These are phyloP conservation scores for Podospora appendiculata DNA, from an alignment of 495 filamentous ascomycete species.

Conservation along the genomic window DNA sequence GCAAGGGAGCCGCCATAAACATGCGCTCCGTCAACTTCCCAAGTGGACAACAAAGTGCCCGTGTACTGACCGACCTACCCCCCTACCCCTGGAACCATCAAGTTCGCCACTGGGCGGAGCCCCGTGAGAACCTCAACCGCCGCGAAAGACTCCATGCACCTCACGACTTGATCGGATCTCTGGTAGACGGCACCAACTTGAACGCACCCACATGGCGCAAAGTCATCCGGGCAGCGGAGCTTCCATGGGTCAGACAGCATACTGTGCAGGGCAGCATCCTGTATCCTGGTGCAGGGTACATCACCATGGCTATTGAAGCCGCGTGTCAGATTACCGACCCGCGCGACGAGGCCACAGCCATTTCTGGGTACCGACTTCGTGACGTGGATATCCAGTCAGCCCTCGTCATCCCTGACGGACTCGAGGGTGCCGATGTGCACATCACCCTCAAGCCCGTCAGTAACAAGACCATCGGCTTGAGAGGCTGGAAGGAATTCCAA, in stretches of 20 bases:
- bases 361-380: neutral
- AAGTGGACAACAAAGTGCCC: neutral
- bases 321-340: slow-evolving; percentile 23
- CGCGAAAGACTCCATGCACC: neutral
- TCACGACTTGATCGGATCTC: neutral
- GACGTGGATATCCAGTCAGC: slow-evolving; percentile 23
- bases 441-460: neutral
- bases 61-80: neutral
- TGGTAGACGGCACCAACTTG: slow-evolving; percentile 4
- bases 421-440: slow-evolving; percentile 2
- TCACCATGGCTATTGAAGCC: slow-evolving; percentile 43
- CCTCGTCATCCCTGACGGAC: slow-evolving; percentile 23
- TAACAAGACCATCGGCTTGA: neutral
- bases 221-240: slow-evolving; percentile 28
- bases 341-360: neutral
- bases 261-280: slow-evolving; percentile 27
- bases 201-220: slow-evolving; percentile 38
- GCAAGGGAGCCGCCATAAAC: neutral
- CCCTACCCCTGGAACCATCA: neutral
- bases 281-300: slow-evolving; percentile 47
- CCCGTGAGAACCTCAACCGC: neutral
- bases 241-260: slow-evolving; percentile 43
- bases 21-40: slow-evolving; percentile 18
- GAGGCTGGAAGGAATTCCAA: neutral
- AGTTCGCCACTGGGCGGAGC: neutral